These are phyloP conservation scores for Fusarium anthophilum DNA, from an alignment of 2,329 filamentous ascomycete species.

Conservation along the genomic window DNA sequence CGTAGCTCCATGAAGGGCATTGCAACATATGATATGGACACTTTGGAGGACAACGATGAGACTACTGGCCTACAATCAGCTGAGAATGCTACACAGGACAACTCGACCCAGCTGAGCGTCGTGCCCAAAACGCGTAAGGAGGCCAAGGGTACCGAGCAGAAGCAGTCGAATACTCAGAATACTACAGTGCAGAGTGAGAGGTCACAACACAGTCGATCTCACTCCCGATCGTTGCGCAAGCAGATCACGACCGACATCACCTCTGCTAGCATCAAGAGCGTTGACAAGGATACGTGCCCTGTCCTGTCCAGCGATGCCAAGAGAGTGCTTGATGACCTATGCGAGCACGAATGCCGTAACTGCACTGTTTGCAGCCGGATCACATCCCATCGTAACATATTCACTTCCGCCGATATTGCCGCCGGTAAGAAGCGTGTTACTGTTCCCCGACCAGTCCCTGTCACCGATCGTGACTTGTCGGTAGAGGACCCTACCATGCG, in stretches of 20 bases:
- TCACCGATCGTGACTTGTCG: constrained; percentile 67
- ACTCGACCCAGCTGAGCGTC: constrained; percentile 47
- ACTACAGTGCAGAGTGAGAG: constrained; percentile 40
- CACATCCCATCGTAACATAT: constrained; percentile 53
- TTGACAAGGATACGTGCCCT: constrained; percentile 50
- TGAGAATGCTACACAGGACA: constrained; percentile 49
- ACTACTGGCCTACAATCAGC: constrained; percentile 48
- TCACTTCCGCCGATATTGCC: constrained; percentile 51
- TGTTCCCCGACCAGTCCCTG: constrained; percentile 71
- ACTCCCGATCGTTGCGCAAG: constrained; percentile 42
- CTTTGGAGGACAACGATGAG: constrained; percentile 47
- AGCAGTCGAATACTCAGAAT: constrained; percentile 30
- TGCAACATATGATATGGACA: constrained; percentile 38
- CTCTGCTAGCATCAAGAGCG: constrained; percentile 36
- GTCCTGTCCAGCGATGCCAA: constrained; percentile 62
- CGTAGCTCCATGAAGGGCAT: constrained; percentile 35
- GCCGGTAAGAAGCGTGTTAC: constrained; percentile 67
- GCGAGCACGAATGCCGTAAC: constrained; percentile 64
- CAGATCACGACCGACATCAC: constrained; percentile 38
- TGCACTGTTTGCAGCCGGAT: constrained; percentile 68
- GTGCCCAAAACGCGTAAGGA: constrained; percentile 38
- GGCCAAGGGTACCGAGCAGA: constrained; percentile 26
- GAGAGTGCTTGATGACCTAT: constrained; percentile 62
- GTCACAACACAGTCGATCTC: constrained; percentile 39
- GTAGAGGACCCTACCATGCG: constrained; percentile 67